These are phyloP conservation scores for Platismatia glauca DNA, from an alignment of 495 filamentous ascomycete species.

Conservation along the genomic window DNA sequence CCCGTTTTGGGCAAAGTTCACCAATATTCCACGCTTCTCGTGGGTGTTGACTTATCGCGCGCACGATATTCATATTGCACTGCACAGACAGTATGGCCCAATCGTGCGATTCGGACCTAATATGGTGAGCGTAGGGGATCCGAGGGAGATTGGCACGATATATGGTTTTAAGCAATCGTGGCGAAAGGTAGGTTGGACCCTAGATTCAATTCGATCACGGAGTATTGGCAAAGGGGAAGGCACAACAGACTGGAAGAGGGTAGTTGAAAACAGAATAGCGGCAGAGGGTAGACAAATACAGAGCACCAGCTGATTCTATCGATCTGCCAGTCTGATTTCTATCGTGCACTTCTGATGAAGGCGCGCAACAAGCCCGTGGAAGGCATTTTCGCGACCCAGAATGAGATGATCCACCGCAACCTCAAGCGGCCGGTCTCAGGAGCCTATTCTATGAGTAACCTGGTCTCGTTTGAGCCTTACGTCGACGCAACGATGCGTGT, in stretches of 20 bases:
- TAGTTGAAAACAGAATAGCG: too few relatives aligned
- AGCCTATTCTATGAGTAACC: conserved; percentile 29
- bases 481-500: conserved; percentile 27
- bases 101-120: conserved; percentile 51
- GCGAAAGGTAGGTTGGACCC: conserved; percentile 25
- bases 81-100: conserved; percentile 45
- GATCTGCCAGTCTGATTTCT: too few relatives aligned
- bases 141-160: conserved; percentile 32
- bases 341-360: too few relatives aligned
- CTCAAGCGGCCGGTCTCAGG: conserved; percentile 35
- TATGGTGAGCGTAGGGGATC: conserved; percentile 36
- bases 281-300: too few relatives aligned
- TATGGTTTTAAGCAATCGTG: conserved; percentile 26
- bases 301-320: too few relatives aligned
- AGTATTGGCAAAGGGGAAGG: too few relatives aligned
- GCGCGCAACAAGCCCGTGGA: conserved; percentile 12
- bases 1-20: conserved; percentile 33
- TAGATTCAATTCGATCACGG: too few relatives aligned
- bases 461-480: conserved; percentile 26
- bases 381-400: conserved; percentile 33
- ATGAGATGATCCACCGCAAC: conserved; percentile 33
- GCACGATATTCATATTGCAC: conserved; percentile 21
- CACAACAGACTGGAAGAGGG: too few relatives aligned
- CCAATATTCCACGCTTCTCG: conserved; percentile 28
- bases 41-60: conserved; percentile 23